Percentiles rank a stretch among this genome's conserved stretches.
Conservation (phyloP, 208 protist species). For the Trypanosoma mega region DNA sequence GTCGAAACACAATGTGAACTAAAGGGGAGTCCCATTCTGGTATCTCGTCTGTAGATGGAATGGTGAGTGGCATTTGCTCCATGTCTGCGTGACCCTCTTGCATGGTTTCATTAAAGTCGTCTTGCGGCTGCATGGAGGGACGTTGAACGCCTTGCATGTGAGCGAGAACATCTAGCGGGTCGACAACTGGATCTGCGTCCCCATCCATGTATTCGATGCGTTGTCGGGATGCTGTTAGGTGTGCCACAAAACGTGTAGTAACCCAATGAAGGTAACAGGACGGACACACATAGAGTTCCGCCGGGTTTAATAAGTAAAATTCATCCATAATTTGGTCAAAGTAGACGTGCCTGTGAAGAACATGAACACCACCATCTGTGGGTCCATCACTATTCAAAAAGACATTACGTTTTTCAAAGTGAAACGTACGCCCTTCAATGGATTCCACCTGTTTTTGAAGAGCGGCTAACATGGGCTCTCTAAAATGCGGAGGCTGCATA, state of each 20-base stretch:
- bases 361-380: slow-evolving; percentile 20
- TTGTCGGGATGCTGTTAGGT: slow-evolving; percentile 12
- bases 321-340: slow-evolving; percentile 88
- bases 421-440: slow-evolving; percentile 69
- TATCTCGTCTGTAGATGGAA: slow-evolving; percentile 3
- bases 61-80: slow-evolving; percentile 10
- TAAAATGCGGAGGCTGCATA: slow-evolving; percentile 88
- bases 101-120: slow-evolving; percentile 3
- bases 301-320: slow-evolving; percentile 77
- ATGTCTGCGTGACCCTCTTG: slow-evolving; percentile 1
- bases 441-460: slow-evolving; percentile 47
- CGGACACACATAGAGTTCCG: slow-evolving; percentile 81
- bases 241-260: slow-evolving; percentile 52
- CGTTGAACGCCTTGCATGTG: slow-evolving; percentile 40
- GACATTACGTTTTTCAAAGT: slow-evolving; percentile 47
- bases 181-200: slow-evolving; percentile 42
- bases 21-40: slow-evolving; percentile 41
- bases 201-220: slow-evolving; percentile 34
- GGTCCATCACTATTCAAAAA: slow-evolving; percentile 18
- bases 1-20: slow-evolving; percentile 64
- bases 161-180: slow-evolving; percentile 72
- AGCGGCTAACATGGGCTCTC: slow-evolving; percentile 60
- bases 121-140: background rate
- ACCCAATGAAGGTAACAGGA: slow-evolving; percentile 81
- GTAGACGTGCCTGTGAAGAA: slow-evolving; percentile 71